Evolutionary conservation across 2,329 filamentous ascomycete species (phyloP).

Genomic region (Fusarium sarcochroum): DNA sequence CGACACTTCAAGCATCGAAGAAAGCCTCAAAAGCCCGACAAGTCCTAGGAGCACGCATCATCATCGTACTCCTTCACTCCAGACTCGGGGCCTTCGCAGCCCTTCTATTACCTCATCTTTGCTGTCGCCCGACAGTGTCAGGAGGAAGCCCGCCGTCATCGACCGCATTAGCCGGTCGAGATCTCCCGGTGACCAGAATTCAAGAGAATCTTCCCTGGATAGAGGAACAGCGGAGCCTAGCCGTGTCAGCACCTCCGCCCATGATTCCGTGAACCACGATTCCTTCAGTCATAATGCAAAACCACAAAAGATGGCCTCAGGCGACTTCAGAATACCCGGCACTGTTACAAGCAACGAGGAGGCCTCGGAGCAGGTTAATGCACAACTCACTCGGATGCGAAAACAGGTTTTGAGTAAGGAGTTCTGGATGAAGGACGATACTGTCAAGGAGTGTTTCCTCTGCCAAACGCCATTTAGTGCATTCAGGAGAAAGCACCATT

Average conservation of each 20-base stretch:
- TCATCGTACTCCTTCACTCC: constrained; percentile 52
- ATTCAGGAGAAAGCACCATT: constrained; percentile 96
- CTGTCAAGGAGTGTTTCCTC: constrained; percentile 95
- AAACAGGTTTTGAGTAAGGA: constrained; percentile 93
- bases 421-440: constrained; percentile 99
- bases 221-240: constrained; percentile 70
- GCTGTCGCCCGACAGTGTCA: constrained; percentile 56
- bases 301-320: constrained; percentile 61
- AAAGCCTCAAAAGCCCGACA: constrained; percentile 62
- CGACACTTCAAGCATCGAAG: constrained; percentile 62
- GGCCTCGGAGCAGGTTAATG: constrained; percentile 70
- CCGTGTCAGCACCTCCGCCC: constrained; percentile 70
- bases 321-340: constrained; percentile 67
- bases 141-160: constrained; percentile 66
- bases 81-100: constrained; percentile 54
- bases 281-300: constrained; percentile 66
- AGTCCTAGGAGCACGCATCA: constrained; percentile 58
- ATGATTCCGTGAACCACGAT: constrained; percentile 70
- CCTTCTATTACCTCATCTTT: constrained; percentile 55
- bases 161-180: constrained; percentile 67
- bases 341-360: constrained; percentile 68
- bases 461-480: constrained; percentile 93
- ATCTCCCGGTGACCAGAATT: constrained; percentile 60
- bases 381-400: constrained; percentile 78
- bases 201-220: constrained; percentile 72